Evolutionary conservation across 768 basidiomycete genomes (phyloP).

Genomic region (Kwoniella sp.): DNA sequence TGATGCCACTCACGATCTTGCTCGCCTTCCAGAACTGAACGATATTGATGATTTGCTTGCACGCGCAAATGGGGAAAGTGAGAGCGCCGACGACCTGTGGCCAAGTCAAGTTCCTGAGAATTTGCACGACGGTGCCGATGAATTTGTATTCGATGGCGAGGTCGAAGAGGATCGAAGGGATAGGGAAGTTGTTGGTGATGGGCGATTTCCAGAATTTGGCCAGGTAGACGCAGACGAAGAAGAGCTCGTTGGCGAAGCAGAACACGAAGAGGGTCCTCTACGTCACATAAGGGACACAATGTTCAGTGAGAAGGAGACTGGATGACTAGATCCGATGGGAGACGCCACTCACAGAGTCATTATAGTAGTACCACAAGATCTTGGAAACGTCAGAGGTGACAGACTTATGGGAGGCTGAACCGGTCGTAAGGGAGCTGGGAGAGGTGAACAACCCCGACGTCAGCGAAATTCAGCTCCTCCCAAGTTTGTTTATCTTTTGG

Average conservation of each 20-base stretch:
- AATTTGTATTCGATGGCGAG: conserved; percentile 22
- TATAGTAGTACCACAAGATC: conserved; percentile 91
- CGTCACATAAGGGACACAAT: not conserved
- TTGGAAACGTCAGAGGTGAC: conserved; percentile 90
- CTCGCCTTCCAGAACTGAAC: conserved; percentile 99
- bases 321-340: not conserved
- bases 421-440: conserved; percentile 85
- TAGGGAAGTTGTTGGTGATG: conserved; percentile 61
- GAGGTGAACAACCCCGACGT: not conserved
- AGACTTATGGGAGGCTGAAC: conserved; percentile 87
- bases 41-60: conserved; percentile 90
- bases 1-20: conserved; percentile 54
- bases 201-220: conserved; percentile 80
- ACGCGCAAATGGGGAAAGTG: conserved; percentile 69
- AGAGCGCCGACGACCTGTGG: conserved; percentile 70
- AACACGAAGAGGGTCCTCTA: conserved; percentile 85
- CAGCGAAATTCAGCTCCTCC: not conserved
- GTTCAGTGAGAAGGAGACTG: not conserved
- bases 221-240: conserved; percentile 92
- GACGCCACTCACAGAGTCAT: conserved; percentile 70
- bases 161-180: conserved; percentile 40
- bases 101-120: conserved; percentile 64
- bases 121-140: conserved; percentile 32
- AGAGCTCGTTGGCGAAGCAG: conserved; percentile 93
- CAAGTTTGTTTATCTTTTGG: not conserved